Conservation (phyloP, 345 rosid genomes). For the Erucastrum elatum region DNA sequence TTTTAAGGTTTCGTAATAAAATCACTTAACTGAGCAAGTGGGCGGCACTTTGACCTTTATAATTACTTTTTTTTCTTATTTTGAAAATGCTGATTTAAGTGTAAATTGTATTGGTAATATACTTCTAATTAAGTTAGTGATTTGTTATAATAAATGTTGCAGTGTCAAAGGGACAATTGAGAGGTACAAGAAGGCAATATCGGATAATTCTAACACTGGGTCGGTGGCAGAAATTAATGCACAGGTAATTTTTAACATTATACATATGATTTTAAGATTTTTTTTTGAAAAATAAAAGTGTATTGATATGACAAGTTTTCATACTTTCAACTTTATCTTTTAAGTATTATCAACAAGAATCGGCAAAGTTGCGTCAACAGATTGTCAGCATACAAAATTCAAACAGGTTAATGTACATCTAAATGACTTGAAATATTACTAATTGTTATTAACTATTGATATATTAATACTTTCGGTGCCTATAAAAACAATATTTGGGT, state of each 20-base stretch:
- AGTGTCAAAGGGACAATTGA: constrained; percentile 93
- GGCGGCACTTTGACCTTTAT: constrained; percentile 50
- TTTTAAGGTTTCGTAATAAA: constrained; percentile 59
- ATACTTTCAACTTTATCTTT: not conserved
- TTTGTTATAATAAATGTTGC: constrained; percentile 29
- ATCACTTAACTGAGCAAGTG: constrained; percentile 48
- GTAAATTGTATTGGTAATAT: not conserved
- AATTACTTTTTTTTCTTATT: not conserved
- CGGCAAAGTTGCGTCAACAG: constrained; percentile 63
- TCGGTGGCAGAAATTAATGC: constrained; percentile 83
- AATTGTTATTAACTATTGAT: not conserved
- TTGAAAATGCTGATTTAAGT: not conserved
- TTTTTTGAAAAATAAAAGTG: not conserved
- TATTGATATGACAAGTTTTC: not conserved
- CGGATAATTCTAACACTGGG: constrained; percentile 67
- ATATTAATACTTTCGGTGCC: not conserved
- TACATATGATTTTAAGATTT: not conserved
- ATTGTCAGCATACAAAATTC: constrained; percentile 66
- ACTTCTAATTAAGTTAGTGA: constrained; percentile 8
- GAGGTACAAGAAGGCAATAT: constrained; percentile 78
- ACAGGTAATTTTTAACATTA: constrained; percentile 52
- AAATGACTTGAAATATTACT: not conserved
- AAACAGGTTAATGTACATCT: constrained; percentile 55
- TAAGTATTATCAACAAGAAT: constrained; percentile 90
- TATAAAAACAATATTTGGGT: no score